These are phyloP conservation scores for Aegilops speltoides DNA, from an alignment of 176 grass and related monocot genomes.

Conservation along the genomic window DNA sequence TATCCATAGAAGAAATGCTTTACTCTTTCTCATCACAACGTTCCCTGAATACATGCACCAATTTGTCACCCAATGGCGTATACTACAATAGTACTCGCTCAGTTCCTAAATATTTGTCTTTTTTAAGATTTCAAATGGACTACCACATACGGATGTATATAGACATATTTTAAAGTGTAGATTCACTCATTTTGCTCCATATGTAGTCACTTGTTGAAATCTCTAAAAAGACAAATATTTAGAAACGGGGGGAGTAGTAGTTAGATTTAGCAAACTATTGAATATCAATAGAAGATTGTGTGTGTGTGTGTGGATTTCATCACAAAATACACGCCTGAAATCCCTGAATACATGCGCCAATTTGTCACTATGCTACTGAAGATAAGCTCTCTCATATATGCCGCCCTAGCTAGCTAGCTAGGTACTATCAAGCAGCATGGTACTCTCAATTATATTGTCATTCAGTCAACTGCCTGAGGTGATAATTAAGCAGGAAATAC, in stretches of 20 bases:
- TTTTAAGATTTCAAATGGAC: no score
- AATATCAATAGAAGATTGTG: not conserved
- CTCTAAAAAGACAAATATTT: no score
- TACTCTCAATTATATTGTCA: slow-evolving; percentile 21
- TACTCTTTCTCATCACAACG: not conserved
- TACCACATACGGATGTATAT: no score
- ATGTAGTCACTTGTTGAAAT: no score
- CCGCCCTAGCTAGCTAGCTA: not conserved
- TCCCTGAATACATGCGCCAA: not conserved
- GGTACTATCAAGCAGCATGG: not conserved
- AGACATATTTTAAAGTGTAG: no score
- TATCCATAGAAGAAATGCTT: not conserved
- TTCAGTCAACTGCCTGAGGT: slow-evolving; percentile 9
- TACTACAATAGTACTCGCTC: no score
- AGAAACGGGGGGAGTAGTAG: no score
- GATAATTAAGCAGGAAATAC: not conserved
- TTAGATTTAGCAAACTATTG: not conserved
- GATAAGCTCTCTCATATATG: not conserved
- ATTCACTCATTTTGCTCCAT: no score
- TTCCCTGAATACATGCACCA: not conserved
- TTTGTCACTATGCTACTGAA: not conserved
- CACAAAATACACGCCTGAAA: not conserved
- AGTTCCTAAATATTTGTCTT: no score
- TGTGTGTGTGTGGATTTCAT: not conserved
- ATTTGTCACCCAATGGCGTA: not conserved